Evolutionary conservation across 2,329 filamentous ascomycete species (phyloP).

Genomic region (Claviceps sp.): DNA sequence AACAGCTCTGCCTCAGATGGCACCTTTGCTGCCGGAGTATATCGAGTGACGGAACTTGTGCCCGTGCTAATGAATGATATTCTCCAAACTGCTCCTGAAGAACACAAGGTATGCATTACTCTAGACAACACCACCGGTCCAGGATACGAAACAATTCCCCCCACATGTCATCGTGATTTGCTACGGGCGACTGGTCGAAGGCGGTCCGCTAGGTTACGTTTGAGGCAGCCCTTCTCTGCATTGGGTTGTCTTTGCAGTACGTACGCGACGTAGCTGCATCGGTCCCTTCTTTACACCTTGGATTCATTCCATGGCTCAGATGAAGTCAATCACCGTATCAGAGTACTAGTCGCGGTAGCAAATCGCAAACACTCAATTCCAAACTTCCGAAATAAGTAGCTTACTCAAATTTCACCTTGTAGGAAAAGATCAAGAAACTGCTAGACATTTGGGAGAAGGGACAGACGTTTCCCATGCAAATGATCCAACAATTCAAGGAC

Average conservation of each 20-base stretch:
- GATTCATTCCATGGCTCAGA: neutral
- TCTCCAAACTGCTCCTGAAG: slow-evolving; percentile 70
- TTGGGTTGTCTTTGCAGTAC: neutral
- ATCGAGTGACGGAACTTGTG: slow-evolving; percentile 91
- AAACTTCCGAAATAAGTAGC: slow-evolving; percentile 15
- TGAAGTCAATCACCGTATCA: neutral
- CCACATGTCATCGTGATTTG: slow-evolving; percentile 1
- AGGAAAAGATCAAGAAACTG: slow-evolving; percentile 90
- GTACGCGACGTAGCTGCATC: neutral
- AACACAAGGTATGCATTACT: slow-evolving; percentile 81
- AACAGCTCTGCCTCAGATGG: slow-evolving; percentile 74
- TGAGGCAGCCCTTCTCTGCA: neutral
- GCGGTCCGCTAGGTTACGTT: neutral
- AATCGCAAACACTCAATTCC: slow-evolving; percentile 8
- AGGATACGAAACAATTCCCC: neutral
- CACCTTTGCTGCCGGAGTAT: slow-evolving; percentile 86
- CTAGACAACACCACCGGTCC: neutral
- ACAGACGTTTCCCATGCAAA: slow-evolving; percentile 69
- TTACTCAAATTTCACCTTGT: slow-evolving; percentile 35
- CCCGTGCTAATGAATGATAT: slow-evolving; percentile 94
- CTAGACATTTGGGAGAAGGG: slow-evolving; percentile 97
- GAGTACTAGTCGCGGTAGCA: slow-evolving; percentile 11
- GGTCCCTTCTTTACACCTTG: neutral
- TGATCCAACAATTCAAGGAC: slow-evolving; percentile 73
- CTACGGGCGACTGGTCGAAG: neutral